Conservation (phyloP, 768 basidiomycete genomes). For the Botryobasidium botryosum region DNA sequence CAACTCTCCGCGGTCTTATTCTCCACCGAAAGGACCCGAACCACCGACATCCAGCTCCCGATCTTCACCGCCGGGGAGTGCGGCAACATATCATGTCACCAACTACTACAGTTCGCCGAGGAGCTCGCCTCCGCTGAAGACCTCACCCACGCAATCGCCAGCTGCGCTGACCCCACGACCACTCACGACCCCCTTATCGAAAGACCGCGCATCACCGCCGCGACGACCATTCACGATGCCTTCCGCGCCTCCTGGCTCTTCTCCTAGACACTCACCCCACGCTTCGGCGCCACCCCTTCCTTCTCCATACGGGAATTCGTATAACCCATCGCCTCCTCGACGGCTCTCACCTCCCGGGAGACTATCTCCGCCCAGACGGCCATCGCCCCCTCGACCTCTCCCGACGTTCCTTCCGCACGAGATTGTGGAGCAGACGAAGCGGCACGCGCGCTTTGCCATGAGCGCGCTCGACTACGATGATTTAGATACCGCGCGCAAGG, state of each 20-base stretch:
- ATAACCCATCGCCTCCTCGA: slow-evolving; percentile 13
- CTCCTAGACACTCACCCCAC: slow-evolving; percentile 10
- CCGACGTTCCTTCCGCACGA: slow-evolving; percentile 33
- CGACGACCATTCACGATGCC: slow-evolving; percentile 11
- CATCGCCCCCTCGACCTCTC: slow-evolving; percentile 11
- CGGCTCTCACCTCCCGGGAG: slow-evolving; percentile 3
- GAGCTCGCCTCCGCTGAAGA: slow-evolving; percentile 1
- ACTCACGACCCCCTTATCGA: slow-evolving; percentile 9
- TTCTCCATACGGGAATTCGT: slow-evolving; percentile 11
- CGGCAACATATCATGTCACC: no score
- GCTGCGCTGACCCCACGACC: slow-evolving; percentile 1
- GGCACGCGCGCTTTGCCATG: slow-evolving; percentile 83
- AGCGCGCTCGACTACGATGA: slow-evolving; percentile 96
- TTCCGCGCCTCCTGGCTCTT: slow-evolving; percentile 18
- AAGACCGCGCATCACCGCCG: slow-evolving; percentile 9
- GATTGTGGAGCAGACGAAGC: slow-evolving; percentile 63
- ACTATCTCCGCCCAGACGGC: not conserved
- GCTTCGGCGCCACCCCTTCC: slow-evolving; percentile 14
- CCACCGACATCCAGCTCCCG: no score
- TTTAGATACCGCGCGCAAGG: slow-evolving; percentile 64
- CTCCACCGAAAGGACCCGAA: no score
- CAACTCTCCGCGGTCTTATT: no score
- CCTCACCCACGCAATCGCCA: slow-evolving; percentile 2
- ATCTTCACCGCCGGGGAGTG: no score
- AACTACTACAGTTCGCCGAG: no score